These are phyloP conservation scores for thale cress (Arabidopsis thaliana) DNA, from an alignment of 345 rosid species.

Conservation along the genomic window TAIR10.1 NC_003075.7:98001-98500, in stretches of 20 bases:
- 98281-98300: constrained; percentile 40
- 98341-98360: constrained; percentile 63
- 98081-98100: constrained; percentile 58
- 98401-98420: constrained; percentile 46
- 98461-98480: constrained; percentile 64
- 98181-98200: constrained; percentile 7
- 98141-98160: not conserved
- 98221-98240: constrained; percentile 75
- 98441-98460: constrained; percentile 45
- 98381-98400: constrained; percentile 46
- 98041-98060: constrained; percentile 54
- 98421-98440: constrained; percentile 53
- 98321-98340: constrained; percentile 65
- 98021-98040: constrained; percentile 56
- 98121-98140: not conserved
- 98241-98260: constrained; percentile 71
- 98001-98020: constrained; percentile 66
- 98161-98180: not conserved
- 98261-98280: constrained; percentile 53
- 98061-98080: constrained; percentile 53
- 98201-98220: constrained; percentile 76
- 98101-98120: constrained; percentile 50
- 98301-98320: constrained; percentile 44
- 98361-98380: constrained; percentile 57
- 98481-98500: constrained; percentile 54